phyloP scores from a whole-genome alignment of 2,329 filamentous ascomycete genomes.

The Lomentospora prolificans region DNA sequence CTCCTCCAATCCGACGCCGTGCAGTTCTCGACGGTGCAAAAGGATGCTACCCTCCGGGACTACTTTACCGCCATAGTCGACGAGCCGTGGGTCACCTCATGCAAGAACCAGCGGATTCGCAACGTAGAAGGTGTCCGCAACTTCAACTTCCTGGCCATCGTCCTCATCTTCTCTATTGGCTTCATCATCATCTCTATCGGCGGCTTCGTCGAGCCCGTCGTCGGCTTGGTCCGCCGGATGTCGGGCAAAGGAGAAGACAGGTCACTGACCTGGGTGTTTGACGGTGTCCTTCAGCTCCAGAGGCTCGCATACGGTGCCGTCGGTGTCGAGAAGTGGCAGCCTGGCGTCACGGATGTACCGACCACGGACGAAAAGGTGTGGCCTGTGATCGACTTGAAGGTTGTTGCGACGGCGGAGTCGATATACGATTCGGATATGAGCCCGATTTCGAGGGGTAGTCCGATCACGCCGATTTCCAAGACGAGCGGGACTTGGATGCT shows the following conservation, averaged over 20 bases:
- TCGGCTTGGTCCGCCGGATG: conserved; percentile 1
- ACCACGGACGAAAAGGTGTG: conserved; percentile 8
- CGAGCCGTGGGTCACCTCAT: conserved; percentile 7
- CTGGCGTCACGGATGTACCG: conserved; percentile 7
- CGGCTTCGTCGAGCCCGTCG: conserved; percentile 7
- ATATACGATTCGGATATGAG: conserved; percentile 5
- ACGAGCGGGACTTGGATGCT: not conserved
- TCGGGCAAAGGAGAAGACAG: conserved; percentile 1
- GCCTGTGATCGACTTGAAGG: conserved; percentile 8
- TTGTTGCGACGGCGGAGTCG: conserved; percentile 7
- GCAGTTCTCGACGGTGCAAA: conserved; percentile 5
- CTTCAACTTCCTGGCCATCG: conserved; percentile 10
- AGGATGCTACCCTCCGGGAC: not conserved
- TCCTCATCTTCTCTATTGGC: conserved; percentile 6
- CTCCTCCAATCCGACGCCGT: conserved; percentile 8
- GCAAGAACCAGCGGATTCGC: conserved; percentile 7
- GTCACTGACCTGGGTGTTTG: conserved; percentile 7
- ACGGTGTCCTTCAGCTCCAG: conserved; percentile 6
- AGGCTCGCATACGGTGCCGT: conserved; percentile 5
- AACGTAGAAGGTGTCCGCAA: conserved; percentile 6
- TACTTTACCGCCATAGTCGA: not conserved
- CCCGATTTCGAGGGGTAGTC: conserved; percentile 3
- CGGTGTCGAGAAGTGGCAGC: conserved; percentile 8
- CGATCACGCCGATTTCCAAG: conserved; percentile 5
- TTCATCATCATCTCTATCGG: conserved; percentile 3